Base-by-base conservation (phyloP, 1,139 yeast species). In the Kodamaea ohmeri region DNA sequence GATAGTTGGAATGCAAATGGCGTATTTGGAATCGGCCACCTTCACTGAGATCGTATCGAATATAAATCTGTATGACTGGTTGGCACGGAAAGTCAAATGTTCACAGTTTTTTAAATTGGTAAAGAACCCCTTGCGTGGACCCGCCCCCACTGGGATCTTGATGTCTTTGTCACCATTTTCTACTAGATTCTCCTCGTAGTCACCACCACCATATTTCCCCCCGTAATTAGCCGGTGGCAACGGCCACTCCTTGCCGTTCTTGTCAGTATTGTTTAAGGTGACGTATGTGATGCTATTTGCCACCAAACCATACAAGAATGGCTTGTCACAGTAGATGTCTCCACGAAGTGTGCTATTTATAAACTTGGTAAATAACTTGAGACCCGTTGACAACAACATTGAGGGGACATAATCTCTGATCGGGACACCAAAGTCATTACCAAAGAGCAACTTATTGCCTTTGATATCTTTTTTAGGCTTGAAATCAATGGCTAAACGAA, bases 351-450 rank as follows among this genome's bases (percentile, higher is more conserved):
- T 74, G 26, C 80, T 80, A 53, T 81, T 85, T 35, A 83, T 73
- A 48, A 71, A 49, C 83, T 87, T 55, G 56, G 65, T 51, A 69
- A 71, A 56, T 61, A 77, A 49, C 73, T 86, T 66, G 62, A 80
- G 56, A 1, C 76, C 77, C 0, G 75, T 67, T 4, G 68, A 50
- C 35, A 71, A 52, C 20, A 71, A 48, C 0, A 71, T 52, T 1
- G 71, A 60, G 3, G 92, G 92, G 9, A 83, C 71, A 41, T 70
- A 67, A 41, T 80, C 81, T 30, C 70, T 63, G 31, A 83, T 75
- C 1, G 88, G 82, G 22, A 67, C 59, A 16, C 71, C 76, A 55
- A 81, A 80, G 52, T 83, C 90, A 51, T 83, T 83, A 1, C 90
- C 90, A 61, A 79, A 83, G 11, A 78, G 48, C 37, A 83, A 59